Evolutionary conservation across 306 rosid species (phyloP).

Genomic region (Trichosanthes cucumerina): DNA sequence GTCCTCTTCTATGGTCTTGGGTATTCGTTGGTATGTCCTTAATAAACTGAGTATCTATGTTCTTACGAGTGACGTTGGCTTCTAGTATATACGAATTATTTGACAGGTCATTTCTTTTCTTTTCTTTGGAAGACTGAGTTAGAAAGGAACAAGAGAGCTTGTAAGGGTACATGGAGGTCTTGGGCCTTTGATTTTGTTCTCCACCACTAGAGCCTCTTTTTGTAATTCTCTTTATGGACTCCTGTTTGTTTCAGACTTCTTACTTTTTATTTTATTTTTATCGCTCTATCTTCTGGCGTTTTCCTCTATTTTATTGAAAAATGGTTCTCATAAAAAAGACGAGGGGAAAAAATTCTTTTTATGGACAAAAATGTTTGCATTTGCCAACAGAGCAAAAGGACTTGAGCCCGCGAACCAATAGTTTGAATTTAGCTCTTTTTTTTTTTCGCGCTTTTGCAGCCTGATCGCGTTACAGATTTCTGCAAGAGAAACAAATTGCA

Average conservation of each 20-base stretch:
- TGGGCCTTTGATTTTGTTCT: not conserved
- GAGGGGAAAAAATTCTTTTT: not conserved
- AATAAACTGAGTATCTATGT: too few relatives aligned
- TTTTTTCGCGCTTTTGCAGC: slow-evolving; percentile 37
- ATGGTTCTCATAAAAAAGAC: not conserved
- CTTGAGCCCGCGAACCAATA: not conserved
- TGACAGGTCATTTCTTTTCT: not conserved
- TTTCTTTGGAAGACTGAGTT: not conserved
- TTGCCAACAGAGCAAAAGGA: not conserved
- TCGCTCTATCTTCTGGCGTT: not conserved
- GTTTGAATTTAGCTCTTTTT: not conserved
- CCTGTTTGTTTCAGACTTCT: not conserved
- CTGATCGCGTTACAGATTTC: slow-evolving; percentile 92
- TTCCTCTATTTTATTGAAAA: not conserved
- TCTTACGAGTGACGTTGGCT: too few relatives aligned
- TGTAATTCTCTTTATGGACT: not conserved
- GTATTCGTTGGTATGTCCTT: too few relatives aligned
- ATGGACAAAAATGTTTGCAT: not conserved
- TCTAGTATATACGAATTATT: too few relatives aligned
- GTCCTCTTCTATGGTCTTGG: too few relatives aligned
- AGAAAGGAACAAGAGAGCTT: not conserved
- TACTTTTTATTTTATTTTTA: not conserved
- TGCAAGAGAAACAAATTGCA: slow-evolving; percentile 95
- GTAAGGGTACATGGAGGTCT: not conserved
- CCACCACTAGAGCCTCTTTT: not conserved